phyloP scores from a whole-genome alignment of 768 basidiomycete genomes.

The Kwoniella sp. region DNA sequence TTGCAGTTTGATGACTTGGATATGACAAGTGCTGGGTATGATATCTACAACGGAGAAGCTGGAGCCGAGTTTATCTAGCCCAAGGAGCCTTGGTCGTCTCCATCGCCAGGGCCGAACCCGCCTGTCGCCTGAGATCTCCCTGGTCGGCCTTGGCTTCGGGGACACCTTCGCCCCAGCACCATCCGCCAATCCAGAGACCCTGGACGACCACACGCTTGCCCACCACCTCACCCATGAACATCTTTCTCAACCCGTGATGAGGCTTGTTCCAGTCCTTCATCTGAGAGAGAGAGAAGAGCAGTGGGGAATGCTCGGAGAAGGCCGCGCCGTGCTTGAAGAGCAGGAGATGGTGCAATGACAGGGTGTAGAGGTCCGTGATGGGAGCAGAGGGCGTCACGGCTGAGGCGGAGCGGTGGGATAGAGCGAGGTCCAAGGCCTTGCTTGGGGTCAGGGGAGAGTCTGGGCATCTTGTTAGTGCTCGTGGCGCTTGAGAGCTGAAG shows the following conservation, averaged over 20 bases:
- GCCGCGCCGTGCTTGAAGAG: conserved; percentile 32
- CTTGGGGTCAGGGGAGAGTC: conserved; percentile 21
- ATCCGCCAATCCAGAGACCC: conserved; percentile 57
- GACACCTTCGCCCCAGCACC: conserved; percentile 32
- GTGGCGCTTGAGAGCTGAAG: too few species aligned
- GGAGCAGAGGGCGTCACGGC: too few species aligned
- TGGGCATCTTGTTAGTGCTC: too few species aligned
- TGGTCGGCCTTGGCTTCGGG: not conserved
- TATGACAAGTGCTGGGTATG: too few species aligned
- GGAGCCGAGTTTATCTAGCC: conserved; percentile 21
- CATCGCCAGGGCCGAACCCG: not conserved
- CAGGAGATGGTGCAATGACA: conserved; percentile 26
- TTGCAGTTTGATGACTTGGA: not conserved
- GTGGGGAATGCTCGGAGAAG: conserved; percentile 55
- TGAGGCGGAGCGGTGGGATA: conserved; percentile 9
- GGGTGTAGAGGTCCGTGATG: conserved; percentile 38
- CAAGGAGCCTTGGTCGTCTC: conserved; percentile 18
- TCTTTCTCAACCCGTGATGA: conserved; percentile 83
- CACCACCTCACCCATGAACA: conserved; percentile 95
- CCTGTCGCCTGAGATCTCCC: not conserved
- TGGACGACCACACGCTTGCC: conserved; percentile 95
- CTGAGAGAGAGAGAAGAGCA: conserved; percentile 76
- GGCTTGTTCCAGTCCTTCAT: conserved; percentile 90
- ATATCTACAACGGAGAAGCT: not conserved
- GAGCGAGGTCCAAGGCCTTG: conserved; percentile 23